phyloP scores from a whole-genome alignment of 2,329 filamentous ascomycete genomes.

The Berkeleyomyces basicola region DNA sequence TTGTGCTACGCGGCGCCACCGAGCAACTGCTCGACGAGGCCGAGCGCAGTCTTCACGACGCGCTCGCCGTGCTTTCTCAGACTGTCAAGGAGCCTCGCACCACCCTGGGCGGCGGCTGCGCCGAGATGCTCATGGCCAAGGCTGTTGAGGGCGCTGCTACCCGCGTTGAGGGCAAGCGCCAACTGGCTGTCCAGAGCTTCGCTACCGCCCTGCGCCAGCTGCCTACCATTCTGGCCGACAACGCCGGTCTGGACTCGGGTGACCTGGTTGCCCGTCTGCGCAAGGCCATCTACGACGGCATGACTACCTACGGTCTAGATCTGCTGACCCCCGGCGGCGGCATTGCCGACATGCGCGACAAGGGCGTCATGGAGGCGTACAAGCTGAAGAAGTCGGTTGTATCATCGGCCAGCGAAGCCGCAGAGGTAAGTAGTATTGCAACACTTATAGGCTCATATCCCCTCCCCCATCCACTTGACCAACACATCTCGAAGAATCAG shows the following conservation, averaged over 20 bases:
- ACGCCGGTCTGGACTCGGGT: constrained; percentile 88
- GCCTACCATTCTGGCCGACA: constrained; percentile 92
- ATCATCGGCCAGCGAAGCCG: constrained; percentile 86
- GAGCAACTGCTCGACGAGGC: constrained; percentile 95
- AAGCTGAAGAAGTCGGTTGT: constrained; percentile 98
- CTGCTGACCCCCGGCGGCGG: constrained; percentile 78
- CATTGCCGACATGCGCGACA: constrained; percentile 86
- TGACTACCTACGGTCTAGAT: constrained; percentile 84
- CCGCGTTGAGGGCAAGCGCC: constrained; percentile 91
- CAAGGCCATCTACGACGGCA: constrained; percentile 86
- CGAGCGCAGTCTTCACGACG: constrained; percentile 89
- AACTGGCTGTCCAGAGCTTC: constrained; percentile 81
- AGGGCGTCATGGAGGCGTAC: constrained; percentile 94
- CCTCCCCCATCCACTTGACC: background rate
- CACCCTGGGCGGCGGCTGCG: constrained; percentile 86
- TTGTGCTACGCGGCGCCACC: constrained; percentile 88
- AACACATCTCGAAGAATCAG: background rate
- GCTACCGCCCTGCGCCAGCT: constrained; percentile 79
- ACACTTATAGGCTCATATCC: background rate
- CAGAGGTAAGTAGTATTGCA: constrained; percentile 52
- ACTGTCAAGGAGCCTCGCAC: constrained; percentile 89
- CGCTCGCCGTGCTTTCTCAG: constrained; percentile 87
- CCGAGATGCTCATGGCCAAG: constrained; percentile 98
- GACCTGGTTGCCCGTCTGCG: constrained; percentile 83
- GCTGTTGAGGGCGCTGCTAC: constrained; percentile 87